Conservation (phyloP, 768 basidiomycete species). For the Lentinus tigrinus region DNA sequence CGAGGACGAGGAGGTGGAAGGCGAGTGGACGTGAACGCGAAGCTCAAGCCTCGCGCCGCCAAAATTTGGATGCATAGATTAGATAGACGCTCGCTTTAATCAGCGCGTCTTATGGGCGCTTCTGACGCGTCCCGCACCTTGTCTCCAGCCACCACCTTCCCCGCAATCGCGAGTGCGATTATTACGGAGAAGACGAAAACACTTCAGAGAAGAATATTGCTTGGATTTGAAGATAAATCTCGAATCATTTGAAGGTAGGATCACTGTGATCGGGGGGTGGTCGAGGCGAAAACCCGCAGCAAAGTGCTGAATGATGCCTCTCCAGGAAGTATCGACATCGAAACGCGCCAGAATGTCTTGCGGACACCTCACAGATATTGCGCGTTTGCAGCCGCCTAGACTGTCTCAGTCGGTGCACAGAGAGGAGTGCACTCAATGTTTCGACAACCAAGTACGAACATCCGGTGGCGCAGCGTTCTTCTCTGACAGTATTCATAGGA, state of each 20-base stretch:
- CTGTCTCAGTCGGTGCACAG: conserved; percentile 76
- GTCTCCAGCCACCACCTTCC: not conserved
- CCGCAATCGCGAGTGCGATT: not conserved
- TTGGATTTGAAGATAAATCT: not conserved
- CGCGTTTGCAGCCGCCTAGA: conserved; percentile 52
- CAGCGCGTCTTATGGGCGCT: conserved; percentile 7
- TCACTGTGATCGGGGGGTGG: not conserved
- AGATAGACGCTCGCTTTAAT: conserved; percentile 8
- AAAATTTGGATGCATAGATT: conserved; percentile 6
- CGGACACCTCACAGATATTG: conserved; percentile 51
- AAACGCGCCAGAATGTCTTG: conserved; percentile 34
- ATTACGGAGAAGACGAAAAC: not conserved
- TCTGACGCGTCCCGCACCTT: not conserved
- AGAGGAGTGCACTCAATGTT: conserved; percentile 97
- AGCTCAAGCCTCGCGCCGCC: not conserved
- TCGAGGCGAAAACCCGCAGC: not conserved
- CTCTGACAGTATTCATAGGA: conserved; percentile 48
- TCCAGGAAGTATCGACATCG: not conserved
- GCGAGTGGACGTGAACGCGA: not conserved
- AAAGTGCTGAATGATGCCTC: not conserved
- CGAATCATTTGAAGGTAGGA: conserved; percentile 7
- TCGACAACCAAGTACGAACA: conserved; percentile 77
- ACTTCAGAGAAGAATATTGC: no score
- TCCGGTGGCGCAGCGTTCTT: not conserved
- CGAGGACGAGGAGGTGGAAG: not conserved